phyloP scores from a whole-genome alignment of 208 protist genomes.

The Trypanosoma conorhini region DNA sequence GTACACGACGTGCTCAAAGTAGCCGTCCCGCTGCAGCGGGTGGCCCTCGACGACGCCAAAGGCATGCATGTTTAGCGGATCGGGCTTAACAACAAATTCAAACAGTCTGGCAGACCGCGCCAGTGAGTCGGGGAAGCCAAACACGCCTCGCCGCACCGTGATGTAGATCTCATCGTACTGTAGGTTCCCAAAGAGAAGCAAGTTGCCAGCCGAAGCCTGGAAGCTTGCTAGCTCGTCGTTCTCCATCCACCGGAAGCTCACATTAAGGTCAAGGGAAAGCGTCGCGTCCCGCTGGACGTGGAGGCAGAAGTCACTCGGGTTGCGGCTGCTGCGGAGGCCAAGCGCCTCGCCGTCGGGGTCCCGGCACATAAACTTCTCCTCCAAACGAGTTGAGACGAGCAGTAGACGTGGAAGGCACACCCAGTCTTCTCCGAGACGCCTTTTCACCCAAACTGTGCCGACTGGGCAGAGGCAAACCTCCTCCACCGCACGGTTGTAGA shows the following conservation, averaged over 20 bases:
- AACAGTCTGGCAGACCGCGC: slow-evolving; percentile 6
- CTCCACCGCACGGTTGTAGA: not conserved
- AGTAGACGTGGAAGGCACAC: slow-evolving; percentile 14
- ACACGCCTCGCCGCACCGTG: not conserved
- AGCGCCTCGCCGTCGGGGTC: slow-evolving; percentile 31
- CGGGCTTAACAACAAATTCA: slow-evolving; percentile 4
- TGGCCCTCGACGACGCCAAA: slow-evolving; percentile 8
- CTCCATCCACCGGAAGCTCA: slow-evolving; percentile 26
- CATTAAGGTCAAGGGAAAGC: slow-evolving; percentile 23
- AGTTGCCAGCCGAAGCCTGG: not conserved
- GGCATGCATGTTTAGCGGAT: slow-evolving; percentile 2
- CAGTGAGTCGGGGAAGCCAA: slow-evolving; percentile 7
- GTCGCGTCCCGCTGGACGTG: slow-evolving; percentile 17
- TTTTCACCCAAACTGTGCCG: slow-evolving; percentile 19
- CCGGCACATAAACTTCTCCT: slow-evolving; percentile 32
- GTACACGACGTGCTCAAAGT: slow-evolving; percentile 24
- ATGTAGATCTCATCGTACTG: slow-evolving; percentile 12
- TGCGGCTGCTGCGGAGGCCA: slow-evolving; percentile 28
- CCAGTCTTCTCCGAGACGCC: not conserved
- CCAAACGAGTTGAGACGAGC: slow-evolving; percentile 32
- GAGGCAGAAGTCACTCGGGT: slow-evolving; percentile 37
- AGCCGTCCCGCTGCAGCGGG: slow-evolving; percentile 14
- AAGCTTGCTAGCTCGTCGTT: slow-evolving; percentile 15
- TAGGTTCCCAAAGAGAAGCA: not conserved
- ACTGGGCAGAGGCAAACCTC: slow-evolving; percentile 36